phyloP scores from a whole-genome alignment of 164 flowering plant species.

The Macadamia integrifolia region DNA sequence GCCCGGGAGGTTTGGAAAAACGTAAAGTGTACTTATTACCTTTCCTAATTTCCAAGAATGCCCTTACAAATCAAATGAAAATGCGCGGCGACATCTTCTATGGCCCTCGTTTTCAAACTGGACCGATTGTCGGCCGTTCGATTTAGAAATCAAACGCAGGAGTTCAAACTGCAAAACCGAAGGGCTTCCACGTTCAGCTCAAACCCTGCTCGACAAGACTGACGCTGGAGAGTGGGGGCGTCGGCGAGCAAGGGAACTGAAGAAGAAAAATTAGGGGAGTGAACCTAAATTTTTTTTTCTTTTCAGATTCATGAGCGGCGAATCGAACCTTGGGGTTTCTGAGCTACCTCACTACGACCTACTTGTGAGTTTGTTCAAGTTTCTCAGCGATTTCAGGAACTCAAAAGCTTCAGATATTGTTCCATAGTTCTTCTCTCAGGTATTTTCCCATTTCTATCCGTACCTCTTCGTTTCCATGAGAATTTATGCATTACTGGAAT shows the following conservation, averaged over 20 bases:
- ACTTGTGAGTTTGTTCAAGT: neutral
- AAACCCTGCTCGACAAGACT: neutral
- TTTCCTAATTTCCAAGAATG: slow-evolving; percentile 2
- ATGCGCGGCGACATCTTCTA: slow-evolving; percentile 20
- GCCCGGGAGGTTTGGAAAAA: no score
- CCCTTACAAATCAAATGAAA: slow-evolving; percentile 25
- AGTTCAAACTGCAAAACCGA: neutral
- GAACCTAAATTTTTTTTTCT: neutral
- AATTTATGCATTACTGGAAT: neutral
- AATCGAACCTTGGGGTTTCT: slow-evolving; percentile 1
- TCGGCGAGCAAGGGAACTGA: slow-evolving; percentile 7
- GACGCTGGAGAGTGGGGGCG: neutral
- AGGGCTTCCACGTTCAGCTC: neutral
- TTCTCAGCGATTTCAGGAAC: slow-evolving; percentile 20
- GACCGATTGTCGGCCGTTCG: slow-evolving; percentile 32
- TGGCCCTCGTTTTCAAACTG: slow-evolving; percentile 7
- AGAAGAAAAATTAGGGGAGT: slow-evolving; percentile 1
- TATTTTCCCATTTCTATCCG: neutral
- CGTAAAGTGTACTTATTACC: no score
- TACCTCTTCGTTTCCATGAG: neutral
- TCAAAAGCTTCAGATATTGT: slow-evolving; percentile 22
- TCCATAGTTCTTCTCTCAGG: slow-evolving; percentile 40
- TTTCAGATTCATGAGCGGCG: neutral
- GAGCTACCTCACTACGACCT: neutral
- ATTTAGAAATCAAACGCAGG: neutral